These are phyloP conservation scores for Fraxinus sp. DNA, from an alignment of 305 asterid genomes.

Conservation along the genomic window DNA sequence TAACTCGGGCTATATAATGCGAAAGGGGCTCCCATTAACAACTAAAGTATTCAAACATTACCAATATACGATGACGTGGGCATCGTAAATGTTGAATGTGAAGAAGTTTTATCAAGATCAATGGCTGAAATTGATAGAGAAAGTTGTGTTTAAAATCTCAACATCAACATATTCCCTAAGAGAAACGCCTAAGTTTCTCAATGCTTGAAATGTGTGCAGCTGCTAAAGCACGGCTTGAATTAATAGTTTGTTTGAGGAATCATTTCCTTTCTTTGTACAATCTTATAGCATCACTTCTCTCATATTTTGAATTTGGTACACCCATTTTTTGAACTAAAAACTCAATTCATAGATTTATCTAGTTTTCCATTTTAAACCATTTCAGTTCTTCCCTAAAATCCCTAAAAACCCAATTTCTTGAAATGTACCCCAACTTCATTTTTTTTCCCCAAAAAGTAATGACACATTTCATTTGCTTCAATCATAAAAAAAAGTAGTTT, in stretches of 20 bases:
- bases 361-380: conserved; percentile 1
- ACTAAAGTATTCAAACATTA: conserved; percentile 60
- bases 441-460: background rate
- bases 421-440: background rate
- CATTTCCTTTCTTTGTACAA: no score
- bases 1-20: conserved; percentile 56
- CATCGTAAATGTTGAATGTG: conserved; percentile 60
- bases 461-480: background rate
- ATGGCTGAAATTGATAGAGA: conserved; percentile 56
- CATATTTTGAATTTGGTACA: conserved; percentile 51
- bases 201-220: conserved; percentile 86
- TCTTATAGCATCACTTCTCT: no score
- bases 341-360: conserved; percentile 19
- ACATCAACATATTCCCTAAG: conserved; percentile 87
- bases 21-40: conserved; percentile 65
- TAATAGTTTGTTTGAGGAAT: no score
- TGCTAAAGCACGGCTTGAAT: no score
- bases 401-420: background rate
- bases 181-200: conserved; percentile 74
- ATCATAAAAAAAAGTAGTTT: background rate
- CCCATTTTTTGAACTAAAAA: conserved; percentile 48
- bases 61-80: conserved; percentile 58
- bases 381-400: background rate
- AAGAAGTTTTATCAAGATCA: conserved; percentile 68
- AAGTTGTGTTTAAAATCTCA: conserved; percentile 56